These are phyloP conservation scores for Xylaria sp. DNA, from an alignment of 2,329 filamentous ascomycete species.

Conservation along the genomic window DNA sequence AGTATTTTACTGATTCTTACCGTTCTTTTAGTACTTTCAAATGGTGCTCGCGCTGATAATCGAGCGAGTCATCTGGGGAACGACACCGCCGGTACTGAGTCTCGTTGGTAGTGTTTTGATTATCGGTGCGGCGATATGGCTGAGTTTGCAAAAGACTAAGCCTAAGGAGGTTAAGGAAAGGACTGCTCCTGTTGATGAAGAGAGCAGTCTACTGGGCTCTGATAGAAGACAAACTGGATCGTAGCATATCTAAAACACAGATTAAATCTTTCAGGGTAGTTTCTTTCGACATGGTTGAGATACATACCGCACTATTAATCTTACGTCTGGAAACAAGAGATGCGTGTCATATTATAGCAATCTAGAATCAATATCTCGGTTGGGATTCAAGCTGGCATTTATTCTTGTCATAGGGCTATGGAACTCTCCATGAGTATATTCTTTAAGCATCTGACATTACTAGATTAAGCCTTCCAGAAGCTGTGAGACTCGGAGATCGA, in stretches of 20 bases:
- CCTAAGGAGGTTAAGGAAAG: constrained; percentile 33
- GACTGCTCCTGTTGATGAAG: constrained; percentile 42
- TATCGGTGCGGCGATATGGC: constrained; percentile 50
- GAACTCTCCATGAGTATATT: too few relatives aligned
- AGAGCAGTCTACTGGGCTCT: constrained; percentile 41
- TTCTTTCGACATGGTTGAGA: too few relatives aligned
- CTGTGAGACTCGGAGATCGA: too few relatives aligned
- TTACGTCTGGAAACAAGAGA: too few relatives aligned
- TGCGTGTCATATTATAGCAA: too few relatives aligned
- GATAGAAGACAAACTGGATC: constrained; percentile 8
- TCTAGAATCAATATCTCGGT: too few relatives aligned
- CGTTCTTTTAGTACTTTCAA: constrained; percentile 38
- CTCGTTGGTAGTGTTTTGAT: constrained; percentile 48
- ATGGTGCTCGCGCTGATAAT: constrained; percentile 45
- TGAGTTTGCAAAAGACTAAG: constrained; percentile 48
- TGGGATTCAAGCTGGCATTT: too few relatives aligned
- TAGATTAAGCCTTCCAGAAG: too few relatives aligned
- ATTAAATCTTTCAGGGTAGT: too few relatives aligned
- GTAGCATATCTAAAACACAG: background rate
- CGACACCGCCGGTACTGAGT: constrained; percentile 46
- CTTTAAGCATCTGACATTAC: too few relatives aligned
- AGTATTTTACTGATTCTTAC: background rate
- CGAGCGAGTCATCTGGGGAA: constrained; percentile 51
- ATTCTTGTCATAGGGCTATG: too few relatives aligned
- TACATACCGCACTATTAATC: too few relatives aligned